phyloP scores from a whole-genome alignment of 2,329 filamentous ascomycete species.

The Fusarium scirpi region DNA sequence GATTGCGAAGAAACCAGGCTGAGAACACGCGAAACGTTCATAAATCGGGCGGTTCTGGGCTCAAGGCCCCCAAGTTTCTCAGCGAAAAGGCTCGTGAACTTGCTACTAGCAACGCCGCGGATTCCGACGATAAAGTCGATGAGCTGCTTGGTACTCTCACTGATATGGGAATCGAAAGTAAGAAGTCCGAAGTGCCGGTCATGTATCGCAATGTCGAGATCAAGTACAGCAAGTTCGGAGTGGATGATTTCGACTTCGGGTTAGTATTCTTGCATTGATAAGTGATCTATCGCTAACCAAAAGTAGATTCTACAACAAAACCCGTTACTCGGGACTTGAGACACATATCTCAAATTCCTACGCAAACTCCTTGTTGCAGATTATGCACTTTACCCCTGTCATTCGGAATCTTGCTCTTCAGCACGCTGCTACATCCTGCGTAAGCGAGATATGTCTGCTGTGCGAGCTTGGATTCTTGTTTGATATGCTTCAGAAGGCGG shows the following conservation, averaged over 20 bases:
- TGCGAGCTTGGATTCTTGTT: slow-evolving; percentile 97
- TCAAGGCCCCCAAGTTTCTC: slow-evolving; percentile 87
- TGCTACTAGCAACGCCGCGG: slow-evolving; percentile 58
- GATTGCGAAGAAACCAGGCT: slow-evolving; percentile 81
- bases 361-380: slow-evolving; percentile 89
- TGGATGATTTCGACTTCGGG: slow-evolving; percentile 99
- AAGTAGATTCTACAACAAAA: slow-evolving; percentile 90
- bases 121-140: slow-evolving; percentile 58
- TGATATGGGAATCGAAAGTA: slow-evolving; percentile 77
- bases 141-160: slow-evolving; percentile 75
- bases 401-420: slow-evolving; percentile 89
- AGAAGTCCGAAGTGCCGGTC: slow-evolving; percentile 83
- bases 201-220: slow-evolving; percentile 97
- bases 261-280: slow-evolving; percentile 56
- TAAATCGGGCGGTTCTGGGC: slow-evolving; percentile 69
- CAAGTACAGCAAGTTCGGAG: slow-evolving; percentile 98
- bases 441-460: slow-evolving; percentile 84
- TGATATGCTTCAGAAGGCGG: slow-evolving; percentile 97
- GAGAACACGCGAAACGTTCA: slow-evolving; percentile 78
- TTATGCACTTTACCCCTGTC: slow-evolving; percentile 90
- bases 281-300: slow-evolving; percentile 30
- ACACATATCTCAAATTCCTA: slow-evolving; percentile 98
- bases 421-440: slow-evolving; percentile 87
- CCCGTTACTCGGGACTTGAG: slow-evolving; percentile 89
- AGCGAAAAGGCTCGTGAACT: slow-evolving; percentile 89